Evolutionary conservation across 805 yeast species (phyloP), one percentile per base, ranked within the genome.

Genomic region (Cyberlindnera mrakii): DNA sequence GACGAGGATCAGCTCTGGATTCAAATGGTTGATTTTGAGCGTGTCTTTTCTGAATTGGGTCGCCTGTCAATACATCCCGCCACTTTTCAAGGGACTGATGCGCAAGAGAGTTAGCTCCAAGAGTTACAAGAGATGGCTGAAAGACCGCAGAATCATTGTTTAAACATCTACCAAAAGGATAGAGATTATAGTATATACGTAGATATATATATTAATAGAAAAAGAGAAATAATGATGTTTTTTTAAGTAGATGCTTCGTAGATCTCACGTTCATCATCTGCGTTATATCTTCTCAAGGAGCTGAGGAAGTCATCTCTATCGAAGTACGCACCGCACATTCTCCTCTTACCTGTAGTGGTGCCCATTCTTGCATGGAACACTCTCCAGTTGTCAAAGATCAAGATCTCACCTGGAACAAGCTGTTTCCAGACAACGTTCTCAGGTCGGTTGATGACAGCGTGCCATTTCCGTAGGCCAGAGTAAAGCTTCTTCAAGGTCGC

Each of bases 311-410:
- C 89, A 54, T 82, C 88, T 43, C 83, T 66, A 58, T 78, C 79
- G 49, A 77, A 67, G 59, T 82, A 82, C 2, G 85, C 86, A 11
- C 88, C 88, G 58, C 88, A 82, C 74, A 82, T 71, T 51, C 85
- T 65, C 58, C 88, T 67, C 54, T 74, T 72, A 3, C 89, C 88
- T 1, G 81, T 74, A 46, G 81, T 80, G 46, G 71, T 80, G 19
- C 56, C 57, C 36, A 79, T 76, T 54, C 88, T 70, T 15, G 83
- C 78, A 58, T 82, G 89, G 60, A 82, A 68, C 17, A 79, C 78
- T 52, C 89, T 61, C 87, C 88, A 82, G 56, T 82, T 82, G 56
- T 82, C 87, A 56, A 82, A 82, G 33, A 82, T 75, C 49, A 82
- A 61, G 38, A 80, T 74, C 52, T 77, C 79, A 3, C 87, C 88